A percentile compares a stretch with the other conserved stretches of the same genome.
These are phyloP conservation scores for Populus deltoides DNA, from an alignment of 345 rosid genomes.

Conservation along the genomic window DNA sequence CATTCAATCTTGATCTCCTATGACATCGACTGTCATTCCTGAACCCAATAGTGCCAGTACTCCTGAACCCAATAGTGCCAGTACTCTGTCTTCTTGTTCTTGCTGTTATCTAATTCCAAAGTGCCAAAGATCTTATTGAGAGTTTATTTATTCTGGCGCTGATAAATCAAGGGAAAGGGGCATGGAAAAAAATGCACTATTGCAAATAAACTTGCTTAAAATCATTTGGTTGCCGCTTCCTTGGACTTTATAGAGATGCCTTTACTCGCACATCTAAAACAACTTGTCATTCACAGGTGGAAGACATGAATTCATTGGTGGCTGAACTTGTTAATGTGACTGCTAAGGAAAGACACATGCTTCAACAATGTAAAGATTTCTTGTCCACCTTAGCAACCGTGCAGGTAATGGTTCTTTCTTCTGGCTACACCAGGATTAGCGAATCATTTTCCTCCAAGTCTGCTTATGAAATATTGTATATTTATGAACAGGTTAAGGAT, in stretches of 20 bases:
- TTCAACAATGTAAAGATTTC: slow-evolving; percentile 64
- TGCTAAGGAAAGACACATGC: slow-evolving; percentile 62
- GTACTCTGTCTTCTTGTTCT: not conserved
- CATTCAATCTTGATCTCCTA: not conserved
- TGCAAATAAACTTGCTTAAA: not conserved
- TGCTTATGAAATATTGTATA: not conserved
- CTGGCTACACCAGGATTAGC: not conserved
- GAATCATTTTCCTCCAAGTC: not conserved
- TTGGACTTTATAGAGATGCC: not conserved
- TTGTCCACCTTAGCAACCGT: slow-evolving; percentile 62
- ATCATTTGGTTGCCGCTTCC: not conserved
- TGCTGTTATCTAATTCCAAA: slow-evolving; percentile 3
- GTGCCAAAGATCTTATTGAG: not conserved
- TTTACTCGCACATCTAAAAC: not conserved
- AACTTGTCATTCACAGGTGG: slow-evolving; percentile 50
- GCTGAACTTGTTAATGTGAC: slow-evolving; percentile 63
- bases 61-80: not conserved
- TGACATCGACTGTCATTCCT: not conserved
- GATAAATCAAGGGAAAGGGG: not conserved
- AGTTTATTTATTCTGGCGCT: not conserved
- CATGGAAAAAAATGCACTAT: not conserved
- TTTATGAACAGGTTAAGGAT: slow-evolving; percentile 58
- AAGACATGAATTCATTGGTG: slow-evolving; percentile 58
- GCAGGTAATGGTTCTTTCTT: slow-evolving; percentile 55
- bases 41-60: not conserved